A percentile compares a stretch with the other conserved stretches of the same genome.
Evolutionary conservation across 306 rosid genomes (phyloP).

Genomic region (Acacia melanoxylon): DNA sequence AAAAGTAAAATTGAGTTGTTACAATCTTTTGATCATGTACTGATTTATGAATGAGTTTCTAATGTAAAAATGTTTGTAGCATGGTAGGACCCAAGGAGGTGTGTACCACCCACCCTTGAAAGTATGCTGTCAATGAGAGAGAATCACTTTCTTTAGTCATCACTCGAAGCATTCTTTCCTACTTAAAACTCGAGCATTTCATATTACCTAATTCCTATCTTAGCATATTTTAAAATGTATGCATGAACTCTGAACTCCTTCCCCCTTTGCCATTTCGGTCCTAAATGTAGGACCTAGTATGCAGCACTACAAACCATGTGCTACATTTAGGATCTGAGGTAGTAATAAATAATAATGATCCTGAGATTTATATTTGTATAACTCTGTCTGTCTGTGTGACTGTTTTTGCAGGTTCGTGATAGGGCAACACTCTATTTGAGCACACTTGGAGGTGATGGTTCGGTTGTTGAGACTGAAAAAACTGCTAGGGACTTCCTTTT

Average conservation of each 20-base stretch:
- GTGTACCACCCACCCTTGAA: not conserved
- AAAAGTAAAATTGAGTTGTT: slow-evolving; percentile 19
- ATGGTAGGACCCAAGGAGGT: not conserved
- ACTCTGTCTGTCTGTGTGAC: not conserved
- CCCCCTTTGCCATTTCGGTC: not conserved
- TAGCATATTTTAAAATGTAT: not conserved
- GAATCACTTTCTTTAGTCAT: not conserved
- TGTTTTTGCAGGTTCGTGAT: slow-evolving; percentile 79
- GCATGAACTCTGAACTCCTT: not conserved
- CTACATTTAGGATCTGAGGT: no score
- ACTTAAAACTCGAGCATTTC: not conserved
- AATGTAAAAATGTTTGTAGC: not conserved
- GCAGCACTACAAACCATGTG: no score
- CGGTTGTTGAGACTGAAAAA: slow-evolving; percentile 73
- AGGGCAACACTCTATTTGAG: slow-evolving; percentile 91
- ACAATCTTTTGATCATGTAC: slow-evolving; percentile 10
- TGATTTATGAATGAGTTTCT: slow-evolving; percentile 7
- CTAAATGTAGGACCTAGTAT: no score
- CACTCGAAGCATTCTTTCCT: not conserved
- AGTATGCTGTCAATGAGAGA: not conserved
- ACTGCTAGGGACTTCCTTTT: slow-evolving; percentile 78
- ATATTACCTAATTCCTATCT: not conserved
- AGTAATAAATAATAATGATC: not conserved
- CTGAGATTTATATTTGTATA: slow-evolving; percentile 4
- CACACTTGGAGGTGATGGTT: slow-evolving; percentile 82